These are phyloP conservation scores for Skeletonema menzelii DNA, from an alignment of 108 stramenopile genomes.

Conservation along the genomic window DNA sequence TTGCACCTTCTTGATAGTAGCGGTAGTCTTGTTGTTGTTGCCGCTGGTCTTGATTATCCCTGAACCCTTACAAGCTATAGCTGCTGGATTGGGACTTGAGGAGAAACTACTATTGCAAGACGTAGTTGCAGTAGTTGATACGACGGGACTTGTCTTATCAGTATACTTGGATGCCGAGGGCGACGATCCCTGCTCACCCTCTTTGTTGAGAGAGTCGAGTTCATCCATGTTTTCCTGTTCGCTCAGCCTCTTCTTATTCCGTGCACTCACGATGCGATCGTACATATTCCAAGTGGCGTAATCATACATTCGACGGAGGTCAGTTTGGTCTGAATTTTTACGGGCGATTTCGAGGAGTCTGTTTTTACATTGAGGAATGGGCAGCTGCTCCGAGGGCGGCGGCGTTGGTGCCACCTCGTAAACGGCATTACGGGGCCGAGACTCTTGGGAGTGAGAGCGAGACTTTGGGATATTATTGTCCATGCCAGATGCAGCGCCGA, in stretches of 20 bases:
- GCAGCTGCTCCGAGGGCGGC: background rate
- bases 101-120: conserved; percentile 1
- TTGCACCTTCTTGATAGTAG: background rate
- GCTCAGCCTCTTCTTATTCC: conserved; percentile 1
- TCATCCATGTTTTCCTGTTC: background rate
- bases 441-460: background rate
- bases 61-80: background rate
- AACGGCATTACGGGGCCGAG: background rate
- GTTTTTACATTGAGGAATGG: background rate
- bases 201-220: background rate
- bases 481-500: background rate
- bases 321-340: background rate
- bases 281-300: conserved; percentile 38
- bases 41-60: background rate
- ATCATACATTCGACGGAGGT: conserved; percentile 25
- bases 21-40: background rate
- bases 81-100: background rate
- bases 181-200: background rate
- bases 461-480: background rate
- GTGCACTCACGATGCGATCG: conserved; percentile 27
- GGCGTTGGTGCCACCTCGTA: background rate
- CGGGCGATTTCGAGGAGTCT: background rate
- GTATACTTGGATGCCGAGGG: background rate
- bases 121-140: background rate
- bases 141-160: background rate